phyloP scores from a whole-genome alignment of 108 stramenopile species.

The Stephanodiscus triporus region DNA sequence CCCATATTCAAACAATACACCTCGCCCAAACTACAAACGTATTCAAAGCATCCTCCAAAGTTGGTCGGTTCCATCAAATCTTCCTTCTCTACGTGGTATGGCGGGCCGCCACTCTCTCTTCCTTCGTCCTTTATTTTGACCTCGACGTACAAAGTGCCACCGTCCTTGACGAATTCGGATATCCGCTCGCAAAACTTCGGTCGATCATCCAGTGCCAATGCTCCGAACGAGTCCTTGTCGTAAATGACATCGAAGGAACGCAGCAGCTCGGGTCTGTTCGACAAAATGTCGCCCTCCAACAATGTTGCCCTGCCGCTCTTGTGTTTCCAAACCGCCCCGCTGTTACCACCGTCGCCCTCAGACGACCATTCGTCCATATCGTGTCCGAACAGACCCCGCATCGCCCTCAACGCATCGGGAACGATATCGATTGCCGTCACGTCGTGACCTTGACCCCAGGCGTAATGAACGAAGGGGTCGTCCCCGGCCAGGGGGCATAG shows the following conservation, averaged over 20 bases:
- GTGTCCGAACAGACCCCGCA: slow-evolving; percentile 46
- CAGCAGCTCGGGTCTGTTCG: slow-evolving; percentile 36
- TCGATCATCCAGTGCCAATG: slow-evolving; percentile 44
- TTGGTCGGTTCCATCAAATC: slow-evolving; percentile 58
- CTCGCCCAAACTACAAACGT: slow-evolving; percentile 48
- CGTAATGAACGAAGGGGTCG: slow-evolving; percentile 53
- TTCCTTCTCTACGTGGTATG: slow-evolving; percentile 49
- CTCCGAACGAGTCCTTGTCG: slow-evolving; percentile 68
- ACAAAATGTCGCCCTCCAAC: slow-evolving; percentile 52
- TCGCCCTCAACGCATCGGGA: slow-evolving; percentile 52
- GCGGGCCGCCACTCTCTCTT: slow-evolving; percentile 47
- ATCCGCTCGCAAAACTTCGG: slow-evolving; percentile 45
- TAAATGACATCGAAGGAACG: slow-evolving; percentile 58
- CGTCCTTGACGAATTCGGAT: slow-evolving; percentile 47
- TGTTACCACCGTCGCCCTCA: not conserved
- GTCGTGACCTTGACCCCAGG: slow-evolving; percentile 51
- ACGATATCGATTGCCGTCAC: slow-evolving; percentile 66
- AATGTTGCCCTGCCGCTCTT: slow-evolving; percentile 56
- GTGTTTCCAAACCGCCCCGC: slow-evolving; percentile 42
- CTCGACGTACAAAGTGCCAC: slow-evolving; percentile 56
- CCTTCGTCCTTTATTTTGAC: slow-evolving; percentile 46
- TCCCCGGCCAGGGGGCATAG: slow-evolving; percentile 65
- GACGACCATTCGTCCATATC: slow-evolving; percentile 32
- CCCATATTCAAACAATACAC: slow-evolving; percentile 50
- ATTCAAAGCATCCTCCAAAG: slow-evolving; percentile 49